Evolutionary conservation across 345 rosid genomes (phyloP).

Genomic region (Raphanus sativus): DNA sequence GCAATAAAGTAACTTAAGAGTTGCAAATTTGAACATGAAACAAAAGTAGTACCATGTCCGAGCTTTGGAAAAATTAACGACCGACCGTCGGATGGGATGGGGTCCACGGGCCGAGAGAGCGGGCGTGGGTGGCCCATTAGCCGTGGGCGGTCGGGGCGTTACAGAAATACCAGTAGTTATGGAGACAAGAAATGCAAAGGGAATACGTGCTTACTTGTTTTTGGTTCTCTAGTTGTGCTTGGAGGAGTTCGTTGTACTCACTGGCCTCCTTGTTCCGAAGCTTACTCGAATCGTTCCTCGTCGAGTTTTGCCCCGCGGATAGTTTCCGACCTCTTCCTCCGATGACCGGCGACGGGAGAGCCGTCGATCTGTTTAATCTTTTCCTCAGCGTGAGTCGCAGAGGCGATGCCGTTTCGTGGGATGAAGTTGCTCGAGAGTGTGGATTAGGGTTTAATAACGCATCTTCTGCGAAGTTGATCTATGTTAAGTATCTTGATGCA

Average conservation of each 20-base stretch:
- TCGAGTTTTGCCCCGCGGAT: constrained; percentile 32
- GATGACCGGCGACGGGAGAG: constrained; percentile 54
- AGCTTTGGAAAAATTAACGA: constrained; percentile 33
- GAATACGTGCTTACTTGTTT: too few relatives aligned
- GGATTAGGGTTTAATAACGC: constrained; percentile 44
- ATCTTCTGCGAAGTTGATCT: constrained; percentile 47
- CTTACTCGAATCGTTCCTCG: constrained; percentile 35
- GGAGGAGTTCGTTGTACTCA: constrained; percentile 31
- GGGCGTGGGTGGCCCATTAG: too few relatives aligned
- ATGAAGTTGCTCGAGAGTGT: constrained; percentile 47
- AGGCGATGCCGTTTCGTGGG: constrained; percentile 61
- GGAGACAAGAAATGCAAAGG: too few relatives aligned
- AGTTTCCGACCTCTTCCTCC: constrained; percentile 46
- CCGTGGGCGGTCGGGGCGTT: too few relatives aligned
- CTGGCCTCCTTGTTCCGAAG: constrained; percentile 42
- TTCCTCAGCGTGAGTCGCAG: constrained; percentile 49
- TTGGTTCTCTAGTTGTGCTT: too few relatives aligned
- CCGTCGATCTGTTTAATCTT: constrained; percentile 53
- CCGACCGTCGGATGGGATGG: too few relatives aligned
- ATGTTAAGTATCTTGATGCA: constrained; percentile 50
- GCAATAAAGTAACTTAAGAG: constrained; percentile 12
- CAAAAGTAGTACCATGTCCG: constrained; percentile 55
- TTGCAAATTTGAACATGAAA: constrained; percentile 10
- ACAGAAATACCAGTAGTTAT: too few relatives aligned
- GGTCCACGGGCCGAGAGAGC: too few relatives aligned